A percentile compares a stretch with the other conserved stretches of the same genome.
phyloP scores from a whole-genome alignment of 805 yeast genomes.

The Saturnispora quitensis region DNA sequence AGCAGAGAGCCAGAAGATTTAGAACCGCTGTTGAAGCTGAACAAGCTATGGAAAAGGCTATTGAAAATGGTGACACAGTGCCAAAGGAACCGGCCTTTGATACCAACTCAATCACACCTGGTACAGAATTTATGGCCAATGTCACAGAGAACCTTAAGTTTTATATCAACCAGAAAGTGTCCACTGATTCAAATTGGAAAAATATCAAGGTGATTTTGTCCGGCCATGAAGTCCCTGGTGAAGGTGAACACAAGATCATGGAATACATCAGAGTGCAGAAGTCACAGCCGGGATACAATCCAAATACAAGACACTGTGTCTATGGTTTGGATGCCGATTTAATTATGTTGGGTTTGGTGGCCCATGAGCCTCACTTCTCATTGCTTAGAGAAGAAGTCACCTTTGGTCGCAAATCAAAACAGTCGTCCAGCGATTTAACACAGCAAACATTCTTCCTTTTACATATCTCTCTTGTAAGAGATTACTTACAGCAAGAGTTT shows the following conservation, averaged over 20 bases:
- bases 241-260: slow-evolving; percentile 98
- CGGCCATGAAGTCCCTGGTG: slow-evolving; percentile 97
- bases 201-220: slow-evolving; percentile 65
- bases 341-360: slow-evolving; percentile 83
- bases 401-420: slow-evolving; percentile 49
- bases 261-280: slow-evolving; percentile 74
- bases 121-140: slow-evolving; percentile 92
- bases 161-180: slow-evolving; percentile 78
- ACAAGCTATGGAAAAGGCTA: slow-evolving; percentile 62
- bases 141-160: slow-evolving; percentile 74
- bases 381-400: slow-evolving; percentile 90
- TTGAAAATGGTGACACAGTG: slow-evolving; percentile 58
- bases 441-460: slow-evolving; percentile 75
- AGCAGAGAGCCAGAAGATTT: slow-evolving; percentile 92
- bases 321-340: slow-evolving; percentile 96
- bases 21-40: slow-evolving; percentile 92
- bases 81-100: slow-evolving; percentile 86
- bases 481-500: slow-evolving; percentile 83
- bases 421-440: slow-evolving; percentile 40
- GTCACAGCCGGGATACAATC: slow-evolving; percentile 62
- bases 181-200: slow-evolving; percentile 84
- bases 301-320: slow-evolving; percentile 84
- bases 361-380: slow-evolving; percentile 95
- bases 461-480: slow-evolving; percentile 83
- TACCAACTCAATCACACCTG: slow-evolving; percentile 90